Evolutionary conservation across 768 basidiomycete species (phyloP).

Genomic region (Pleurotus giganteus): DNA sequence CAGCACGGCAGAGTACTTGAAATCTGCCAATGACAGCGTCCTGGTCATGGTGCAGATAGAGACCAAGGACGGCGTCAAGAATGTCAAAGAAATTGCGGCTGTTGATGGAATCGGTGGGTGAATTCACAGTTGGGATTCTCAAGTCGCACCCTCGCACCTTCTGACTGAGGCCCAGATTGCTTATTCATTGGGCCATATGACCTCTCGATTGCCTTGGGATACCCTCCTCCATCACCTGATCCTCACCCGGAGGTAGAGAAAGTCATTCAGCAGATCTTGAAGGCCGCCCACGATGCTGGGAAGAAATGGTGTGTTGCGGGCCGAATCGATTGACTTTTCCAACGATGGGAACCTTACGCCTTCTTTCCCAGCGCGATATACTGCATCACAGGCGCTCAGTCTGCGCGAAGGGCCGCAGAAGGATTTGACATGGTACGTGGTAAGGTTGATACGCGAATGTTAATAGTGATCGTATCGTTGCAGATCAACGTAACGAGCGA

Average conservation of each 20-base stretch:
- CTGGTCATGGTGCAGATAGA: conserved; percentile 69
- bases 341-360: too few species aligned
- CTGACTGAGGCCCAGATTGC: conserved; percentile 42
- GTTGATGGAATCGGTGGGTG: conserved; percentile 61
- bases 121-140: conserved; percentile 13
- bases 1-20: conserved; percentile 48
- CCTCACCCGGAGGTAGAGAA: conserved; percentile 64
- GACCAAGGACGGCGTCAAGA: conserved; percentile 55
- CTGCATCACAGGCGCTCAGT: conserved; percentile 44
- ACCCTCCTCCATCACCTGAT: conserved; percentile 59
- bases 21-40: conserved; percentile 51
- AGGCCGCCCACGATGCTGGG: conserved; percentile 45
- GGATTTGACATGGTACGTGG: conserved; percentile 51
- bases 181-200: conserved; percentile 70
- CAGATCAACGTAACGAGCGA: conserved; percentile 53
- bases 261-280: conserved; percentile 52
- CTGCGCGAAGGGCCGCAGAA: conserved; percentile 40
- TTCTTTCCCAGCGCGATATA: conserved; percentile 38
- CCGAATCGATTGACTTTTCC: not conserved
- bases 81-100: conserved; percentile 55
- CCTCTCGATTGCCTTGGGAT: conserved; percentile 61
- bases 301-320: conserved; percentile 60
- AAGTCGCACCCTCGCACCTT: not conserved
- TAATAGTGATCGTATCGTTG: not conserved
- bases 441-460: not conserved